Evolutionary conservation across 1,284 basidiomycete species (phyloP).

Genomic region (Fistulina hepatica): DNA sequence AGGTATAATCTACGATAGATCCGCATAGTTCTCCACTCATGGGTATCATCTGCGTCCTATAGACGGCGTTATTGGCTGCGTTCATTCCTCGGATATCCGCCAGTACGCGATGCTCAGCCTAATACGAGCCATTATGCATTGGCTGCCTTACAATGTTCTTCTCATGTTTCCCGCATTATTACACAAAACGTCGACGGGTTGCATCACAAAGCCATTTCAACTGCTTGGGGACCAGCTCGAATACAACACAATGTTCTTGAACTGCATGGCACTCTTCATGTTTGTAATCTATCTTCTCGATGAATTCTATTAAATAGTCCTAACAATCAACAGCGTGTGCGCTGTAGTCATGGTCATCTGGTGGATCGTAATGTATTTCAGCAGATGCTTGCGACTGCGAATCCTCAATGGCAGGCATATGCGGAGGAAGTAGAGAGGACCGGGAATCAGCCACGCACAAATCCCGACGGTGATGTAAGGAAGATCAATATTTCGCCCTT

Average conservation of each 20-base stretch:
- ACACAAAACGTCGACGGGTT: conserved; percentile 93
- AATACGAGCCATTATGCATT: conserved; percentile 84
- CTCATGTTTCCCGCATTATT: conserved; percentile 54
- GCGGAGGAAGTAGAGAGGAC: conserved; percentile 56
- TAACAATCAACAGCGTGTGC: conserved; percentile 43
- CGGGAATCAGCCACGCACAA: conserved; percentile 61
- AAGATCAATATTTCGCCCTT: conserved; percentile 1
- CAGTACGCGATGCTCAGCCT: conserved; percentile 67
- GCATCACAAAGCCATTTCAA: conserved; percentile 60
- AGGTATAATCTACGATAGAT: conserved; percentile 31
- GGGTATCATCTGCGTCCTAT: background rate
- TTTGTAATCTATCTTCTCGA: conserved; percentile 24
- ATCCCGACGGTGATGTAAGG: conserved; percentile 85
- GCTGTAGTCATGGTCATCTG: conserved; percentile 61
- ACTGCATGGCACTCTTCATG: conserved; percentile 83
- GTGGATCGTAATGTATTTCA: conserved; percentile 67
- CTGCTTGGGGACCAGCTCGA: conserved; percentile 24
- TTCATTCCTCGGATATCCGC: conserved; percentile 75
- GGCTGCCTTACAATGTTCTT: conserved; percentile 68
- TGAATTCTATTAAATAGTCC: background rate
- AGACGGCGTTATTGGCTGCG: conserved; percentile 83
- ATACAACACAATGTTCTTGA: conserved; percentile 55
- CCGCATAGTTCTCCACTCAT: background rate
- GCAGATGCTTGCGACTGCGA: conserved; percentile 54
- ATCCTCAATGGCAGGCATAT: conserved; percentile 73